These are phyloP conservation scores for Bipolaris sorokiniana DNA, from an alignment of 2,329 filamentous ascomycete species.

Conservation along the genomic window DNA sequence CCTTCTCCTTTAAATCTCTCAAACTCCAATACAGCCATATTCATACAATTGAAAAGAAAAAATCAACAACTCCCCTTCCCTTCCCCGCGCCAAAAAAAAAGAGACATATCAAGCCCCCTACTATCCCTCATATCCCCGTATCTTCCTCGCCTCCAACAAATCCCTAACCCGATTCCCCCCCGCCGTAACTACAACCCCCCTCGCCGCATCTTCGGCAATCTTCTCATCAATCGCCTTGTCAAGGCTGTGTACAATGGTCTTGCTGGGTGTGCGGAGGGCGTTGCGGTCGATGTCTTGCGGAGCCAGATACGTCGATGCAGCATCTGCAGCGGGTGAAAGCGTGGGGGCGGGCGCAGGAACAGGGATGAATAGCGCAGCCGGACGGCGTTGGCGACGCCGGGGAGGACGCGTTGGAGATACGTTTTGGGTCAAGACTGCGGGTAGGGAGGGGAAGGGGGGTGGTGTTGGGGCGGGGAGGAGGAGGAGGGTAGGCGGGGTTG, in stretches of 20 bases:
- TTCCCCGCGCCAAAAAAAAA: conserved; percentile 5
- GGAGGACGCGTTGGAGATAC: no score
- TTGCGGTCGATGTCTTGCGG: conserved; percentile 16
- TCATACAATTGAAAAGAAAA: no score
- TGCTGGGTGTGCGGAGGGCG: conserved; percentile 30
- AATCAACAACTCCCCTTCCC: conserved; percentile 4
- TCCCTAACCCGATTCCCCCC: no score
- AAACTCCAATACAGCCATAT: no score
- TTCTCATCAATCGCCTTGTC: conserved; percentile 37
- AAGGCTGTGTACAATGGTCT: conserved; percentile 25
- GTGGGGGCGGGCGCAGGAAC: not conserved
- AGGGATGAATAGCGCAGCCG: not conserved
- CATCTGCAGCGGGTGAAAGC: not conserved
- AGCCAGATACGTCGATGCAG: not conserved
- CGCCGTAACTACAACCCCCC: not conserved
- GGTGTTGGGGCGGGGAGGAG: no score
- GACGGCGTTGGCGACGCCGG: no score
- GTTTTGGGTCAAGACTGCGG: no score
- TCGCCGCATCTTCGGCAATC: conserved; percentile 27
- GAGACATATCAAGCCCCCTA: no score
- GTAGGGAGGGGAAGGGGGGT: no score
- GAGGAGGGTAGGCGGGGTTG: no score
- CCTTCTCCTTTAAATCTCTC: no score
- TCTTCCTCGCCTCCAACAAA: conserved; percentile 13
- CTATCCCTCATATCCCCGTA: no score